Percentiles rank a stretch among this genome's conserved stretches.
These are phyloP conservation scores for Mycena belliarum DNA, from an alignment of 768 basidiomycete species.

Conservation along the genomic window DNA sequence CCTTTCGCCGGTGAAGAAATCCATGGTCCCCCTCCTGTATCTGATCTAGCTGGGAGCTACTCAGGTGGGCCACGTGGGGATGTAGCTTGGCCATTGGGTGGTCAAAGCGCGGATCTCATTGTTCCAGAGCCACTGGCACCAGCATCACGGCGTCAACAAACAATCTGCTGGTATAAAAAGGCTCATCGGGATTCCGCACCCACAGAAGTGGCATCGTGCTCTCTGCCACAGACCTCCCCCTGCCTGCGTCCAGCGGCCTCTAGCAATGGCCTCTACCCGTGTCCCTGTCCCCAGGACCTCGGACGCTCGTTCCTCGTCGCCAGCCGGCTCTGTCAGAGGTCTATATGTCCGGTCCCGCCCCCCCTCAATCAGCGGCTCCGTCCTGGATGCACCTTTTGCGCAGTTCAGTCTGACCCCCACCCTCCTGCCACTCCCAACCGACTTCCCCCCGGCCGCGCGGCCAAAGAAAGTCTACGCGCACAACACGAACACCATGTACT, in stretches of 20 bases:
- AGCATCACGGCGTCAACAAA: not conserved
- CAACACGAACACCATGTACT: not conserved
- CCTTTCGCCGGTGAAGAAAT: no score
- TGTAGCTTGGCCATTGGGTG: no score
- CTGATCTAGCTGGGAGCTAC: no score
- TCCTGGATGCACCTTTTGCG: not conserved
- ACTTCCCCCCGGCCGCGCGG: not conserved
- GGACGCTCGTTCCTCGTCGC: not conserved
- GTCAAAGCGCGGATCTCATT: not conserved
- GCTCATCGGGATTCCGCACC: not conserved
- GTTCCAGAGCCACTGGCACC: not conserved
- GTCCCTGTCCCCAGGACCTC: not conserved
- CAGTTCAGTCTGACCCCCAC: not conserved
- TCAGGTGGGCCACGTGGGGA: no score
- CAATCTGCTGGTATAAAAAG: not conserved
- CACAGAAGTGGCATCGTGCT: not conserved
- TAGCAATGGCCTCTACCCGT: not conserved
- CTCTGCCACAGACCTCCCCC: not conserved
- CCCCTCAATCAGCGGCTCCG: not conserved
- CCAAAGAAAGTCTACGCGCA: not conserved
- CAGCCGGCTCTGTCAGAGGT: not conserved
- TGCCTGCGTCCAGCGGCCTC: not conserved
- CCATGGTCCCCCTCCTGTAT: no score
- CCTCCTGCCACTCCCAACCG: not conserved
- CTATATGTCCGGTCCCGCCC: not conserved